Percentiles rank a stretch among this genome's conserved stretches.
phyloP scores from a whole-genome alignment of 225 moss, liverwort and hornwort species.

The Physcomitrium patens region DNA sequence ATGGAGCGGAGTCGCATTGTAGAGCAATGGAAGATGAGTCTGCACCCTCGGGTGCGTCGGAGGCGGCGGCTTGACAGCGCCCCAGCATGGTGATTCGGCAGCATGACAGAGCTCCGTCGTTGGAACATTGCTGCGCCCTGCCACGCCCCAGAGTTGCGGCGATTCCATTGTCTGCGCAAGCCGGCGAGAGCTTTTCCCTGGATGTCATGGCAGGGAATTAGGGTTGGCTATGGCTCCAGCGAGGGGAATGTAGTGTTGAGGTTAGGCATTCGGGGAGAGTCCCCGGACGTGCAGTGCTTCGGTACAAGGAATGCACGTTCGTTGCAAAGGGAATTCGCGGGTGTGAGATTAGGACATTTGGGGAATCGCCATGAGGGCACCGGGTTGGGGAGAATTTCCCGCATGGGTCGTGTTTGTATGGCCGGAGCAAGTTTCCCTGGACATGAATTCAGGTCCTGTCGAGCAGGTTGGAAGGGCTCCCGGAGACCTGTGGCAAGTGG shows the following conservation, averaged over 20 bases:
- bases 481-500: background rate
- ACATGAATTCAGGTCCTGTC: background rate
- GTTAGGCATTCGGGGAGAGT: background rate
- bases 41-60: slow-evolving; percentile 16
- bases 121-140: slow-evolving; percentile 6
- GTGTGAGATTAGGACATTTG: slow-evolving; percentile 33
- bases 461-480: slow-evolving; percentile 10
- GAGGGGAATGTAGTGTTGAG: background rate
- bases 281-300: background rate
- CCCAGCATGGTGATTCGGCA: slow-evolving; percentile 54
- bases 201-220: background rate
- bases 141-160: background rate
- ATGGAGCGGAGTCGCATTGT: slow-evolving; percentile 22
- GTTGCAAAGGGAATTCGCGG: background rate
- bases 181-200: slow-evolving; percentile 5
- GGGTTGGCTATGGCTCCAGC: background rate
- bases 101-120: slow-evolving; percentile 52
- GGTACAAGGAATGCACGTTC: background rate
- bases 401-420: no score
- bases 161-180: background rate
- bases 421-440: background rate
- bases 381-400: background rate
- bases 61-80: slow-evolving; percentile 23
- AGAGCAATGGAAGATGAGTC: slow-evolving; percentile 15
- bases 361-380: background rate